Percentiles rank a stretch among this genome's conserved stretches.
These are phyloP conservation scores for Cercospora zeina DNA, from an alignment of 2,329 filamentous ascomycete species.

Conservation along the genomic window DNA sequence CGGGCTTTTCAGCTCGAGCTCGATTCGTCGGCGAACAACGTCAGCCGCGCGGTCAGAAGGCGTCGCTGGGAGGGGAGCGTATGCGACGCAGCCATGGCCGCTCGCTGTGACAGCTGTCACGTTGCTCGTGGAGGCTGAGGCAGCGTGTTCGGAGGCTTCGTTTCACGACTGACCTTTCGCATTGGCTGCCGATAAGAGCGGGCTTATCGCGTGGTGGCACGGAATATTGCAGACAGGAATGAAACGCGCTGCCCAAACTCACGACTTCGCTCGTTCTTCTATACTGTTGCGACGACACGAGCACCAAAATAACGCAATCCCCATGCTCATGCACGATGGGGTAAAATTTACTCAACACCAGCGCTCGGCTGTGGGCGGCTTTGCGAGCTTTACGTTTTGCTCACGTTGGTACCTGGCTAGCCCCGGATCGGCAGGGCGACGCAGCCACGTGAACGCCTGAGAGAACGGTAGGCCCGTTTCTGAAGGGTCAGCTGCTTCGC, in stretches of 20 bases:
- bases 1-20: constrained; percentile 1
- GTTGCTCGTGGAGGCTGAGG: not conserved
- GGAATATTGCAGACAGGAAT: constrained; percentile 6
- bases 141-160: not conserved
- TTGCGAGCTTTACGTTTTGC: constrained; percentile 11
- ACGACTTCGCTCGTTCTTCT: no score
- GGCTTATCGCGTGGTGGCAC: not conserved
- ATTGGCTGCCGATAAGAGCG: constrained; percentile 10
- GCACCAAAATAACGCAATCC: constrained; percentile 10
- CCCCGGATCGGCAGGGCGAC: constrained; percentile 16
- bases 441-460: constrained; percentile 2
- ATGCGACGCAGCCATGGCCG: not conserved
- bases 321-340: constrained; percentile 14
- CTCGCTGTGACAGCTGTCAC: not conserved
- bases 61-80: not conserved
- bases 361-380: constrained; percentile 14
- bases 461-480: not conserved
- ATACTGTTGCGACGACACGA: not conserved
- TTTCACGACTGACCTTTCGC: constrained; percentile 15
- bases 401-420: constrained; percentile 10
- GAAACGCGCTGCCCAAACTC: not conserved
- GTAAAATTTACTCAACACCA: constrained; percentile 15
- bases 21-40: not conserved
- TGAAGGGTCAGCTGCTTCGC: constrained; percentile 5
- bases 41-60: not conserved